Percentiles rank a stretch among this genome's conserved stretches.
These are phyloP conservation scores for Bipolaris zeicola DNA, from an alignment of 2,329 filamentous ascomycete species.

Conservation along the genomic window DNA sequence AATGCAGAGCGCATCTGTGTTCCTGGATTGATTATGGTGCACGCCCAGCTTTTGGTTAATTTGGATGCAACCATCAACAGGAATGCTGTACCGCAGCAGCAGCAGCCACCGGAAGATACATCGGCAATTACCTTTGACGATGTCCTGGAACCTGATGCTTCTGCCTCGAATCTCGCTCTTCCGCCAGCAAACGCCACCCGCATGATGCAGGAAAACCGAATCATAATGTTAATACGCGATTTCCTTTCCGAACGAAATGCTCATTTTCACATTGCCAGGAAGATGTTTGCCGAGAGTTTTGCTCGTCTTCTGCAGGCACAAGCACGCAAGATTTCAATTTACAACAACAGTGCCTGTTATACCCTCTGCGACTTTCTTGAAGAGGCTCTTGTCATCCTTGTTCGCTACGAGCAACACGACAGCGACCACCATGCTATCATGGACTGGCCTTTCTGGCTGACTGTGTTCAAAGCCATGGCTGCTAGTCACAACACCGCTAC, in stretches of 20 bases:
- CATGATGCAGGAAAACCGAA: conserved; percentile 85
- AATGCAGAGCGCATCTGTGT: conserved; percentile 66
- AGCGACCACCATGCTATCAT: conserved; percentile 57
- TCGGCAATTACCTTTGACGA: conserved; percentile 66
- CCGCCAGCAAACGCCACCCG: conserved; percentile 73
- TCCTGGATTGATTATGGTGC: conserved; percentile 79
- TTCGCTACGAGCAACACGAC: conserved; percentile 62
- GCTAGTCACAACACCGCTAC: conserved; percentile 87
- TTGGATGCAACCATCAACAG: conserved; percentile 85
- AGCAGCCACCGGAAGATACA: conserved; percentile 37
- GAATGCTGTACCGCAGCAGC: conserved; percentile 56
- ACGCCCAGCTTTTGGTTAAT: conserved; percentile 79
- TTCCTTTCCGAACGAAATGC: conserved; percentile 69
- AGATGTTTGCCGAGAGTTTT: conserved; percentile 78
- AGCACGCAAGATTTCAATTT: conserved; percentile 76
- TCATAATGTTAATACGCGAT: conserved; percentile 82
- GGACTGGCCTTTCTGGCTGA: conserved; percentile 85
- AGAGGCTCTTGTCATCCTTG: conserved; percentile 72
- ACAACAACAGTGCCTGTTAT: conserved; percentile 82
- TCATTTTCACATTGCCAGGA: conserved; percentile 61
- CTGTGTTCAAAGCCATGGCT: conserved; percentile 78
- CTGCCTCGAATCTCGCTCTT: conserved; percentile 65
- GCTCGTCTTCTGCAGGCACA: conserved; percentile 73
- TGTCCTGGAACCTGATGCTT: conserved; percentile 69
- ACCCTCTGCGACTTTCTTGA: conserved; percentile 91